Percentiles rank a stretch among this genome's conserved stretches.
Evolutionary conservation across 2,329 filamentous ascomycete species (phyloP).

Genomic region (Tolypocladium guangdongense): DNA sequence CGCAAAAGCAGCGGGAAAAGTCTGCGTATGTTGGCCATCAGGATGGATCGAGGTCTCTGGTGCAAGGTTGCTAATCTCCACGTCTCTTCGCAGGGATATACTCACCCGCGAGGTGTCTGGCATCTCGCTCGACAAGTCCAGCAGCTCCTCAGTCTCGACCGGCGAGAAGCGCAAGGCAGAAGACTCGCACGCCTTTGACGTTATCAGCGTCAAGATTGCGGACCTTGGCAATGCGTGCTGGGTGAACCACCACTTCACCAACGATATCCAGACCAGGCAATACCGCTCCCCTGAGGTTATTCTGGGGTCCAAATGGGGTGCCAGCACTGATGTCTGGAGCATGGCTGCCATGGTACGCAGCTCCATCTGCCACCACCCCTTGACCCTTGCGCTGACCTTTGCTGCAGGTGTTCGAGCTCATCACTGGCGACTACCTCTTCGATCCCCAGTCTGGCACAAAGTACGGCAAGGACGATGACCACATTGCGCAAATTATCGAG

Average conservation of each 20-base stretch:
- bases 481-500: conserved; percentile 98
- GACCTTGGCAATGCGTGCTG: conserved; percentile 97
- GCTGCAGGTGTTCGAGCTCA: conserved; percentile 80
- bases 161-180: conserved; percentile 55
- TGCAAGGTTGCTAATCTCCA: neutral
- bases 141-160: conserved; percentile 35
- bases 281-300: conserved; percentile 97
- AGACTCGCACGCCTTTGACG: conserved; percentile 48
- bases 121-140: conserved; percentile 77
- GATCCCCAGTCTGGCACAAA: conserved; percentile 97
- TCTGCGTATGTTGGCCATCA: conserved; percentile 58
- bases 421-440: conserved; percentile 96
- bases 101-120: conserved; percentile 88
- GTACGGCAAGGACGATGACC: conserved; percentile 98
- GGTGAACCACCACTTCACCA: conserved; percentile 98
- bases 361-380: neutral
- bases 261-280: conserved; percentile 96
- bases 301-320: conserved; percentile 92
- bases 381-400: neutral
- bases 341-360: conserved; percentile 94
- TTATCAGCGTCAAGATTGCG: conserved; percentile 97
- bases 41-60: neutral
- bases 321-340: conserved; percentile 99
- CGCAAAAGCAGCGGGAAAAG: conserved; percentile 80
- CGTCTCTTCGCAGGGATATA: conserved; percentile 51